Evolutionary conservation across 1,284 basidiomycete species (phyloP).

Genomic region (Peniophora sp.): DNA sequence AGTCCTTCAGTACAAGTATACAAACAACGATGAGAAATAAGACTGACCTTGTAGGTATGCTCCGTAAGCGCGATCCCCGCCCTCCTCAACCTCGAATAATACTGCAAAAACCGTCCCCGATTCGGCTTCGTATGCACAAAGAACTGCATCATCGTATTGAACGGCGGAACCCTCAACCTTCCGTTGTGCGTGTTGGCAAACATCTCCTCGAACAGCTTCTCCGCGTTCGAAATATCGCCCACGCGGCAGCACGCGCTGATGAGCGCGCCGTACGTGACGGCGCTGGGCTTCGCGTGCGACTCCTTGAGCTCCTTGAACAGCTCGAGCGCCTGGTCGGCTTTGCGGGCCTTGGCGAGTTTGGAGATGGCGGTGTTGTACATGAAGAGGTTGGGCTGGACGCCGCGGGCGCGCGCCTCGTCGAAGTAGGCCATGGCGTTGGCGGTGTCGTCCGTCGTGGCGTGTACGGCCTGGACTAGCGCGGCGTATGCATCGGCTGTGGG

Average conservation of each 20-base stretch:
- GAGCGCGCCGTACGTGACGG: constrained; percentile 93
- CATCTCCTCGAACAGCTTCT: constrained; percentile 87
- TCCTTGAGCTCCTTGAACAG: constrained; percentile 84
- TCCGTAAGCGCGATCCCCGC: constrained; percentile 69
- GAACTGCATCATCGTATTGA: constrained; percentile 99
- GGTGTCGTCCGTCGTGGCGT: constrained; percentile 92
- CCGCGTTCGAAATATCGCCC: constrained; percentile 82
- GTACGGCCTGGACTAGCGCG: constrained; percentile 78
- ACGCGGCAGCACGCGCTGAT: constrained; percentile 93
- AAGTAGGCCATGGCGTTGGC: constrained; percentile 80
- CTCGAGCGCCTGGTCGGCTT: constrained; percentile 81
- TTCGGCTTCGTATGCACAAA: constrained; percentile 88
- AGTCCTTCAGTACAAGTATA: constrained; percentile 13
- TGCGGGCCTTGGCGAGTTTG: constrained; percentile 87
- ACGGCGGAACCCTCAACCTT: constrained; percentile 86
- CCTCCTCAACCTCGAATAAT: constrained; percentile 63
- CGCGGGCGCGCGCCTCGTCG: constrained; percentile 66
- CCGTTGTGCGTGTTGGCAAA: constrained; percentile 56
- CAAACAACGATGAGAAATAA: background rate
- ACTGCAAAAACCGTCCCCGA: constrained; percentile 69
- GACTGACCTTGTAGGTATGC: constrained; percentile 86
- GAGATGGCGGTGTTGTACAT: constrained; percentile 96
- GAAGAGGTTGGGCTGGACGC: constrained; percentile 75
- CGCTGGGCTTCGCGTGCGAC: constrained; percentile 58
- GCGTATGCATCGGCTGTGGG: constrained; percentile 89